Evolutionary conservation across 2,329 filamentous ascomycete genomes (phyloP).

Genomic region (Apiospora aurea): DNA sequence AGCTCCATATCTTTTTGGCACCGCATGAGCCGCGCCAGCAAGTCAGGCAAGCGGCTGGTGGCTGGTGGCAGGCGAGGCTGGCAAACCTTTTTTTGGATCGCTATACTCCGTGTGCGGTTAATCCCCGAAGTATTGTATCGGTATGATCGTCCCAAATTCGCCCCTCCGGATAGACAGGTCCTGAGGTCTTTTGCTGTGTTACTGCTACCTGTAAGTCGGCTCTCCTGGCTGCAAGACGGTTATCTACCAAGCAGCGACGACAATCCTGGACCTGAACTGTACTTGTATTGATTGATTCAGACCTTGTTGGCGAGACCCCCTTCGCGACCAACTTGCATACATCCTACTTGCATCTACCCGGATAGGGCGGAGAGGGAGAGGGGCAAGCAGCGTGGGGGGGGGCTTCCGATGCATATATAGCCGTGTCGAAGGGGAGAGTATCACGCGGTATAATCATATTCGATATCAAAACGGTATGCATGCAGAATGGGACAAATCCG

Average conservation of each 20-base stretch:
- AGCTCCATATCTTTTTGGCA: neutral
- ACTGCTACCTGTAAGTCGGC: neutral
- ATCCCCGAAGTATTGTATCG: neutral
- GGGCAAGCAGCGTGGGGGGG: neutral
- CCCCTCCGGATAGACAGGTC: too few species aligned
- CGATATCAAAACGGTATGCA: neutral
- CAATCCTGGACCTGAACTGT: neutral
- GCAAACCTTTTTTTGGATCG: neutral
- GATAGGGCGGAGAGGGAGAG: conserved; percentile 6
- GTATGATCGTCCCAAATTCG: neutral
- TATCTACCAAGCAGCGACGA: neutral
- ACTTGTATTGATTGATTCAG: conserved; percentile 11
- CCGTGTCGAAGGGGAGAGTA: neutral
- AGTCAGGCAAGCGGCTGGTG: neutral
- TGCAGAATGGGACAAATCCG: neutral
- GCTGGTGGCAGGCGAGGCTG: neutral
- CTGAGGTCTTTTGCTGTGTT: neutral
- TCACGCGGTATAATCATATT: neutral
- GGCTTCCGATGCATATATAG: neutral
- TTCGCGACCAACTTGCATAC: neutral
- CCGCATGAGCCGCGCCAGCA: conserved; percentile 15
- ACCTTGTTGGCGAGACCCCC: neutral
- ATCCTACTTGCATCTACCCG: neutral
- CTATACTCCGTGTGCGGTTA: neutral
- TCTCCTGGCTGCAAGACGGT: neutral